Evolutionary conservation across 805 yeast species (phyloP).

Genomic region (Pichia insulana): DNA sequence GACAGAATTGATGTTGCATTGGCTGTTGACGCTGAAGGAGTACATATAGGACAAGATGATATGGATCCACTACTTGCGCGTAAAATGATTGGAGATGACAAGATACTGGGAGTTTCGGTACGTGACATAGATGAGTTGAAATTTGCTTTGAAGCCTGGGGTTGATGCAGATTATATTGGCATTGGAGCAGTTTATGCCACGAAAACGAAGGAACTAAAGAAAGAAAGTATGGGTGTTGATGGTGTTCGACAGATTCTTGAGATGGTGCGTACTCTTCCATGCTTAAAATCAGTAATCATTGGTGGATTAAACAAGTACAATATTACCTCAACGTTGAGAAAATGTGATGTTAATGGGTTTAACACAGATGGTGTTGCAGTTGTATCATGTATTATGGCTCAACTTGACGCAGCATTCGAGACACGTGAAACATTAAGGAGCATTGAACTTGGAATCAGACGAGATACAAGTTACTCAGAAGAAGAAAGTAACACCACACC

Average conservation of each 20-base stretch:
- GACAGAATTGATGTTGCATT: constrained; percentile 85
- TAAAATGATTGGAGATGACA: constrained; percentile 57
- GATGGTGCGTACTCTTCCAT: constrained; percentile 31
- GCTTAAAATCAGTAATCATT: constrained; percentile 61
- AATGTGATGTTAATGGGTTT: constrained; percentile 36
- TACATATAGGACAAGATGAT: constrained; percentile 90
- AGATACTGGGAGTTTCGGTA: constrained; percentile 74
- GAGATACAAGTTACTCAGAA: no score
- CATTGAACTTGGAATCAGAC: constrained; percentile 3
- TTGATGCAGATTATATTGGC: constrained; percentile 72
- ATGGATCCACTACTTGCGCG: constrained; percentile 58
- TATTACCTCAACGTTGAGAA: constrained; percentile 46
- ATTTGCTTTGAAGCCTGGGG: constrained; percentile 13
- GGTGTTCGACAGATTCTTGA: constrained; percentile 52
- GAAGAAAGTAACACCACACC: constrained; percentile 29
- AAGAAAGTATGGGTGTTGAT: constrained; percentile 56
- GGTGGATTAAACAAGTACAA: constrained; percentile 70
- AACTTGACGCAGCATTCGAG: constrained; percentile 41
- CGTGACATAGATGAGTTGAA: constrained; percentile 46
- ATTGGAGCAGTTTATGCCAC: constrained; percentile 76
- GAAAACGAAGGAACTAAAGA: constrained; percentile 51
- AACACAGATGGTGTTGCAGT: constrained; percentile 77
- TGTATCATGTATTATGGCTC: constrained; percentile 79
- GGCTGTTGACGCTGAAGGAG: constrained; percentile 73
- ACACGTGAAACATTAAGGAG: constrained; percentile 26